phyloP scores from a whole-genome alignment of 768 basidiomycete genomes.

The Phylloporus sp. region DNA sequence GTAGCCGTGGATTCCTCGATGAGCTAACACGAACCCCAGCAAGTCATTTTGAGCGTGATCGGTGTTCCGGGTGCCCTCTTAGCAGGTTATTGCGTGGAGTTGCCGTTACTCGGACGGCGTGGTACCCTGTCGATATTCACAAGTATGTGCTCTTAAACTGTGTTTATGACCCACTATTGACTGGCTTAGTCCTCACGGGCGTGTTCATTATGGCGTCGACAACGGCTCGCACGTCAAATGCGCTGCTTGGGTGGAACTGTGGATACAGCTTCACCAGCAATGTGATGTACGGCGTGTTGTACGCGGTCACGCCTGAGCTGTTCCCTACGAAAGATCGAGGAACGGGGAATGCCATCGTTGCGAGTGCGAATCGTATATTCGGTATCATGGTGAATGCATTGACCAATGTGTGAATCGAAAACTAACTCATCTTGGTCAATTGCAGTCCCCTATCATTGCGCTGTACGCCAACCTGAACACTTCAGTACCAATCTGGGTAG shows the following conservation, averaged over 20 bases:
- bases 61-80: slow-evolving; percentile 56
- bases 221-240: slow-evolving; percentile 49
- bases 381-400: slow-evolving; percentile 48
- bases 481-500: slow-evolving; percentile 51
- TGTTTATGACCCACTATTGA: background rate
- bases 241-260: slow-evolving; percentile 57
- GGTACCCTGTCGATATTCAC: slow-evolving; percentile 54
- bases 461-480: slow-evolving; percentile 46
- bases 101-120: slow-evolving; percentile 47
- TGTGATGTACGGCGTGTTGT: slow-evolving; percentile 52
- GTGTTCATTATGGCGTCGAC: slow-evolving; percentile 57
- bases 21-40: slow-evolving; percentile 28
- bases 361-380: slow-evolving; percentile 52
- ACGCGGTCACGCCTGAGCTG: slow-evolving; percentile 44
- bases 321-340: slow-evolving; percentile 54
- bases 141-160: slow-evolving; percentile 20
- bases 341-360: slow-evolving; percentile 53
- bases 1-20: background rate
- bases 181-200: slow-evolving; percentile 43
- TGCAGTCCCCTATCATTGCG: slow-evolving; percentile 47
- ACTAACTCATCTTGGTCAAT: slow-evolving; percentile 1
- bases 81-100: slow-evolving; percentile 52
- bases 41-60: slow-evolving; percentile 55
- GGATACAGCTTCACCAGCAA: slow-evolving; percentile 55
- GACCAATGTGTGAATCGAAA: background rate